Base-by-base conservation (phyloP, 441 rosid species). In the Flueggea neowawraea region DNA sequence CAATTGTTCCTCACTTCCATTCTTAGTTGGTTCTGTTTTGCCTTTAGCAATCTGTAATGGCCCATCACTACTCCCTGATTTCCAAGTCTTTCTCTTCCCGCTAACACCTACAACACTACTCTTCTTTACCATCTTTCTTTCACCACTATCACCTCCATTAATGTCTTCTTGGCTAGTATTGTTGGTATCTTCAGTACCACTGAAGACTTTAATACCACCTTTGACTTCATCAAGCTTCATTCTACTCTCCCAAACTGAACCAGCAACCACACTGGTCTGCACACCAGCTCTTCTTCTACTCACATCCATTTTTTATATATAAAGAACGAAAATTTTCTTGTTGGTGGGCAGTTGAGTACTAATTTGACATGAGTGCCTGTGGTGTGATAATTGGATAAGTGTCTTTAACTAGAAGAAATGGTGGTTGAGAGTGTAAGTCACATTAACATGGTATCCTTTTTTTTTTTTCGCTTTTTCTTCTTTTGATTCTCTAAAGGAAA, bases 201-300 rank as follows among this genome's bases (percentile, higher is more conserved):
- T 80, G 64, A 78, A 78, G 55, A 80, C 83, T 62, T 78, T 83
- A 14, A 88, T 64, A 7, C 84, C 88, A 58, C 83, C 82, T 69
- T 65, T 64, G 41, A 77, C 79, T 57, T 68, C 83, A 55, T 85
- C 85, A 22, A 28, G 75, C 80, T 82, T 89, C 96, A 88, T 88
- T 75, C 88, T 87, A 69, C 66, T 80, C 72, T 87, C 94, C 90
- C 92, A 84, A 50, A 84, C 96, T 58, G 91, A 86, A 31, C 85
- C 95, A 33, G 84, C 82, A 43, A 64, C 83, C 45, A 75, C 82
- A 71, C 74, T 68, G 33, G 65, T 59, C 55, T 72, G 70, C n/a
- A 36, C 70, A 16, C 75, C 78, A 8, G 67, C 65, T 63, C 84
- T 82, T 58, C 73, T 67, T 63, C 78, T 73, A 4, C 74, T 54